These are phyloP conservation scores for Xylariaceae sp. DNA, from an alignment of 2,329 filamentous ascomycete species.

Conservation along the genomic window DNA sequence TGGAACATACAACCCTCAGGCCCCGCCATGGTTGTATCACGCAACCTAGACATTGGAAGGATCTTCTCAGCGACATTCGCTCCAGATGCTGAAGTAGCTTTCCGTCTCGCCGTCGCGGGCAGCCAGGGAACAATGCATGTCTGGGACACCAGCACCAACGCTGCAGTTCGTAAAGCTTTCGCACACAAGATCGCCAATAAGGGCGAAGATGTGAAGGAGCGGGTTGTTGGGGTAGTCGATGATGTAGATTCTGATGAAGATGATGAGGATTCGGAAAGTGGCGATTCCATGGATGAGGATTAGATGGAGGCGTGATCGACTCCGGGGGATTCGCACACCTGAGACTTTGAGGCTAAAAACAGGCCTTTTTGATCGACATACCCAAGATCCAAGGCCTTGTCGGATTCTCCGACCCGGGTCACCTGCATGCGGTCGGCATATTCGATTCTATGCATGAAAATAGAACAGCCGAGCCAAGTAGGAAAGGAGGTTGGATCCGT, in stretches of 20 bases:
- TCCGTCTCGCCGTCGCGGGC: slow-evolving; percentile 87
- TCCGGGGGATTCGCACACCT: too few relatives aligned
- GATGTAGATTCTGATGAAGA: slow-evolving; percentile 38
- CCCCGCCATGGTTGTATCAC: slow-evolving; percentile 84
- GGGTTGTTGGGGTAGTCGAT: slow-evolving; percentile 68
- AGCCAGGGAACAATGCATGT: slow-evolving; percentile 91
- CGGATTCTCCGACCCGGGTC: slow-evolving; percentile 7
- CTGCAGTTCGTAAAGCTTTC: slow-evolving; percentile 79
- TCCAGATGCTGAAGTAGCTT: slow-evolving; percentile 84
- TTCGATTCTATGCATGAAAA: too few relatives aligned
- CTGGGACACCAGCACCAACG: slow-evolving; percentile 95
- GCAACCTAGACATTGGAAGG: slow-evolving; percentile 90
- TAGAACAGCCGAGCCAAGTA: background rate
- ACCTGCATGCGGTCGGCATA: too few relatives aligned
- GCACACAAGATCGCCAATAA: slow-evolving; percentile 60
- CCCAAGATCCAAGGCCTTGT: slow-evolving; percentile 10
- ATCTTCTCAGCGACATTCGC: slow-evolving; percentile 90
- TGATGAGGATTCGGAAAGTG: slow-evolving; percentile 32
- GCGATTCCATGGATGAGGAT: slow-evolving; percentile 57
- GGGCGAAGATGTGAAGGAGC: slow-evolving; percentile 65
- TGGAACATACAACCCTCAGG: slow-evolving; percentile 85
- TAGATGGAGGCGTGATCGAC: too few relatives aligned
- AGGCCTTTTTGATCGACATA: slow-evolving; percentile 16
- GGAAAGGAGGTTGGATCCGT: background rate
- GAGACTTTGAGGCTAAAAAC: slow-evolving; percentile 11